These are phyloP conservation scores for Alternaria gansuensis DNA, from an alignment of 2,329 filamentous ascomycete genomes.

Conservation along the genomic window DNA sequence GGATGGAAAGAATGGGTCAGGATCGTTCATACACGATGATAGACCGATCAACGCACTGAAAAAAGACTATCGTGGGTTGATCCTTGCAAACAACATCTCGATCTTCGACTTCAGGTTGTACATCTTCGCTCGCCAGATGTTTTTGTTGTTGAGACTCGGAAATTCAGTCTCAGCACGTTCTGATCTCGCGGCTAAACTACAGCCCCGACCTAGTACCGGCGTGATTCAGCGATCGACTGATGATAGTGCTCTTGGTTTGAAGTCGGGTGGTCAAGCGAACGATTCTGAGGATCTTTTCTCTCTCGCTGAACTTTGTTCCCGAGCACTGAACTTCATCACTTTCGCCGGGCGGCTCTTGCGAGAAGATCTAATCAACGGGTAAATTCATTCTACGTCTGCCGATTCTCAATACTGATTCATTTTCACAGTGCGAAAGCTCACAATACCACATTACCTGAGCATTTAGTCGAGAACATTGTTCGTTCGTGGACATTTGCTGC, in stretches of 20 bases:
- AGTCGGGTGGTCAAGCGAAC: slow-evolving; percentile 48
- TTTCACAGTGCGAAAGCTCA: slow-evolving; percentile 44
- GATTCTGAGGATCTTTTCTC: slow-evolving; percentile 78
- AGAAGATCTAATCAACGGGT: slow-evolving; percentile 74
- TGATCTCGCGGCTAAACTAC: slow-evolving; percentile 53
- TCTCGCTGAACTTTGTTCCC: slow-evolving; percentile 85
- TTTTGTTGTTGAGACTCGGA: slow-evolving; percentile 81
- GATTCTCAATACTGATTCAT: slow-evolving; percentile 28
- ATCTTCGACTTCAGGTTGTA: slow-evolving; percentile 96
- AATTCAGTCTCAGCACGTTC: slow-evolving; percentile 63
- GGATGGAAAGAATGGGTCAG: slow-evolving; percentile 25
- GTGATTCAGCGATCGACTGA: slow-evolving; percentile 43
- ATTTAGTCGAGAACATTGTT: slow-evolving; percentile 76
- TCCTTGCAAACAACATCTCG: slow-evolving; percentile 93
- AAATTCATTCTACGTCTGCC: slow-evolving; percentile 40
- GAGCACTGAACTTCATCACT: slow-evolving; percentile 84
- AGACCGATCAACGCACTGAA: slow-evolving; percentile 54
- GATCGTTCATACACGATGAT: slow-evolving; percentile 40
- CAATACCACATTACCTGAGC: slow-evolving; percentile 48
- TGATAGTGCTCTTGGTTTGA: slow-evolving; percentile 44
- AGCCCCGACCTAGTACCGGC: slow-evolving; percentile 38
- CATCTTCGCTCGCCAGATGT: slow-evolving; percentile 88
- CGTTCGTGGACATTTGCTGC: slow-evolving; percentile 81
- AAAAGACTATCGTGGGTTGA: slow-evolving; percentile 90
- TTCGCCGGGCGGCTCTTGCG: slow-evolving; percentile 81